These are phyloP conservation scores for Arthrobotrys entomopaga DNA, from an alignment of 2,329 filamentous ascomycete genomes.

Conservation along the genomic window DNA sequence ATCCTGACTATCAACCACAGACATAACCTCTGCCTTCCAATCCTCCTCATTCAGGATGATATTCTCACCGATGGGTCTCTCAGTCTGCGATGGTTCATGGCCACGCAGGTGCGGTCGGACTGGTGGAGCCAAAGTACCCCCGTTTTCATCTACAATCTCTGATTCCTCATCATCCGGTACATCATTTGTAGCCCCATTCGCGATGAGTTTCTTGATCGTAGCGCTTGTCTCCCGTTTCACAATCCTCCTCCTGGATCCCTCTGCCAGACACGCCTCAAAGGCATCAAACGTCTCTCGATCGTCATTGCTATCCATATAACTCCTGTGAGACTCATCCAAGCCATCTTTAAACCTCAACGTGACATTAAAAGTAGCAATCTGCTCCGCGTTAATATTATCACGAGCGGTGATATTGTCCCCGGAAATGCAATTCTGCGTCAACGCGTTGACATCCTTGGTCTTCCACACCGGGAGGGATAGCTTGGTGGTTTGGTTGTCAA, in stretches of 20 bases:
- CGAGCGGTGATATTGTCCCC: conserved; percentile 76
- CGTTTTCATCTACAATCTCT: conserved; percentile 80
- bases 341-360: conserved; percentile 85
- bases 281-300: conserved; percentile 92
- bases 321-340: conserved; percentile 84
- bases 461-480: conserved; percentile 93
- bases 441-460: conserved; percentile 76
- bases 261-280: conserved; percentile 89
- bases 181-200: conserved; percentile 81
- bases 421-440: conserved; percentile 93
- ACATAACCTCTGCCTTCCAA: conserved; percentile 57
- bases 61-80: conserved; percentile 58
- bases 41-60: conserved; percentile 44
- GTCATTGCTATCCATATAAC: conserved; percentile 86
- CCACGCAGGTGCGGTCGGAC: conserved; percentile 74
- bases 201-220: conserved; percentile 78
- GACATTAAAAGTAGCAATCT: conserved; percentile 85
- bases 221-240: conserved; percentile 80
- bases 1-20: conserved; percentile 56
- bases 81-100: conserved; percentile 65
- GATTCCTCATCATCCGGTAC: conserved; percentile 77
- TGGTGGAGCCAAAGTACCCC: conserved; percentile 70
- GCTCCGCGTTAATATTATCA: conserved; percentile 79
- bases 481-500: conserved; percentile 79
- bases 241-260: conserved; percentile 79